Evolutionary conservation across 1,139 yeast genomes (phyloP).

Genomic region (Candida glucosophila): DNA sequence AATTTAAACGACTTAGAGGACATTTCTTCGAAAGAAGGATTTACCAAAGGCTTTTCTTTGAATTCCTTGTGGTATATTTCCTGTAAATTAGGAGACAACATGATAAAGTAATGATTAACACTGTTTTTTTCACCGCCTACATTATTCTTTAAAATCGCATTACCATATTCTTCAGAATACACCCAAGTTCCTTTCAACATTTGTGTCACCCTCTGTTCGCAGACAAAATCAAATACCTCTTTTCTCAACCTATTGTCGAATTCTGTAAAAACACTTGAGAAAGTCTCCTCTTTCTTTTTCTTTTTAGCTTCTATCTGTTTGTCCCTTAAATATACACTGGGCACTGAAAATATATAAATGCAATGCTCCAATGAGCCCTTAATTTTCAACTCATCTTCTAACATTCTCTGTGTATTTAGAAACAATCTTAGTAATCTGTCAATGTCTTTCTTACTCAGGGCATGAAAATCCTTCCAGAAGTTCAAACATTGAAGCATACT

Average conservation of each 20-base stretch:
- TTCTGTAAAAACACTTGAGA: too few species aligned
- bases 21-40: constrained; percentile 54
- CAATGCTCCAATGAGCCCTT: constrained; percentile 34
- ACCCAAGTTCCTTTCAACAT: constrained; percentile 81
- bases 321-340: constrained; percentile 46
- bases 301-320: constrained; percentile 44
- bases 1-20: constrained; percentile 24
- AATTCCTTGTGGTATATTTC: constrained; percentile 56
- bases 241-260: constrained; percentile 45
- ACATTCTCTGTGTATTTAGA: constrained; percentile 18
- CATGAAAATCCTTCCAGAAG: too few species aligned
- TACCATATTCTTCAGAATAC: constrained; percentile 56
- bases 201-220: constrained; percentile 67
- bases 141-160: constrained; percentile 21
- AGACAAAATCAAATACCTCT: constrained; percentile 69
- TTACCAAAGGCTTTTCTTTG: constrained; percentile 32
- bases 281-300: constrained; percentile 16
- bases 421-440: constrained; percentile 38
- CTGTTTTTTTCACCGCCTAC: constrained; percentile 16
- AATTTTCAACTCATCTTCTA: constrained; percentile 21
- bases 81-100: constrained; percentile 66
- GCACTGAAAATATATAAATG: constrained; percentile 32
- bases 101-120: constrained; percentile 43
- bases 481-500: too few species aligned
- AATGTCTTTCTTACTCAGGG: too few species aligned